These are phyloP conservation scores for Calocybe gambosa DNA, from an alignment of 1,284 basidiomycete species.

Conservation along the genomic window DNA sequence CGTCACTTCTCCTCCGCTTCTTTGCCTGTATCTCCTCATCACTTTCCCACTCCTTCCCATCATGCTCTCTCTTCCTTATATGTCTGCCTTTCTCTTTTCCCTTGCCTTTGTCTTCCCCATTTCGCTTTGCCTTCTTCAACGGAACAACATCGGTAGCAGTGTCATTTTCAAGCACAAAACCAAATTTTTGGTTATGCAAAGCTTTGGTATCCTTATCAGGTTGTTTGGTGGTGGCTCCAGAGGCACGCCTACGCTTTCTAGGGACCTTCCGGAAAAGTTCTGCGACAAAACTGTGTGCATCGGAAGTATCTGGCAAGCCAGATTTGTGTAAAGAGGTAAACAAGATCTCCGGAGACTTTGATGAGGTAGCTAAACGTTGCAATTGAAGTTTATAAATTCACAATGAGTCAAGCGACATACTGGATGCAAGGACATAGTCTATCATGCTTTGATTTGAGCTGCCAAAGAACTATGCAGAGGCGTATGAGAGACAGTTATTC, in stretches of 20 bases:
- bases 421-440: constrained; percentile 81
- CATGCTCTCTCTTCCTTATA: constrained; percentile 75
- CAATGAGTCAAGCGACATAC: constrained; percentile 37
- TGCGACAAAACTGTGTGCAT: constrained; percentile 73
- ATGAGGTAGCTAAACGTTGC: constrained; percentile 56
- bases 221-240: constrained; percentile 49
- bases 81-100: constrained; percentile 53
- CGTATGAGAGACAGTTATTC: constrained; percentile 4
- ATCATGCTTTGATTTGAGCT: constrained; percentile 78
- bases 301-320: constrained; percentile 76
- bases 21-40: constrained; percentile 79
- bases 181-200: constrained; percentile 70
- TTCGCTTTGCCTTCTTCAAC: constrained; percentile 42
- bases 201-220: constrained; percentile 68
- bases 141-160: constrained; percentile 36
- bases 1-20: constrained; percentile 53
- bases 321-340: constrained; percentile 69
- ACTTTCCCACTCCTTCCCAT: constrained; percentile 77
- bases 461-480: constrained; percentile 59
- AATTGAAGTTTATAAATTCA: constrained; percentile 11
- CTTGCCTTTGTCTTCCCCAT: constrained; percentile 36
- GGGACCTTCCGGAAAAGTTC: constrained; percentile 78
- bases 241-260: constrained; percentile 60
- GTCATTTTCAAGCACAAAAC: constrained; percentile 76
- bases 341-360: constrained; percentile 77